A percentile compares a stretch with the other conserved stretches of the same genome.
These are phyloP conservation scores for Tricholoma hemisulphureum DNA, from an alignment of 768 basidiomycete genomes.

Conservation along the genomic window DNA sequence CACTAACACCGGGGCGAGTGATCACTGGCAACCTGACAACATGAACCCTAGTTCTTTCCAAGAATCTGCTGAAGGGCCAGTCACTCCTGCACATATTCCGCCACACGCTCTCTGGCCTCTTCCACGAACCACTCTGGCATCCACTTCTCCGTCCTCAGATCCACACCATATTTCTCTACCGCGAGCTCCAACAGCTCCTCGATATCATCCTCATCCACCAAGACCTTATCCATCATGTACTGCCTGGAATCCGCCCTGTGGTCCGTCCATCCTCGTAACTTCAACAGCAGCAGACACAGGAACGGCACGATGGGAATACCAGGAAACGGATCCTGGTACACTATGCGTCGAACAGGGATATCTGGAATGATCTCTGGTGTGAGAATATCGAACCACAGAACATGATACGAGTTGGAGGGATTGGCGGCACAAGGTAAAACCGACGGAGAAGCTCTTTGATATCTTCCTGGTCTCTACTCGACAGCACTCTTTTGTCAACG, in stretches of 20 bases:
- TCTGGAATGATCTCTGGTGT: slow-evolving; percentile 34
- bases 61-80: not conserved
- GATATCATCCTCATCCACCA: slow-evolving; percentile 42
- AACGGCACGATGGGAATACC: slow-evolving; percentile 40
- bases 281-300: slow-evolving; percentile 37
- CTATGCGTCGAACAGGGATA: slow-evolving; percentile 24
- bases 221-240: slow-evolving; percentile 37
- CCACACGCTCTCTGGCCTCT: slow-evolving; percentile 24
- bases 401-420: slow-evolving; percentile 38
- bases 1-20: too few species aligned
- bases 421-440: slow-evolving; percentile 39
- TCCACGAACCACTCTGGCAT: slow-evolving; percentile 28
- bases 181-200: slow-evolving; percentile 39
- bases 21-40: too few species aligned
- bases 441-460: slow-evolving; percentile 39
- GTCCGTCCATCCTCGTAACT: slow-evolving; percentile 43
- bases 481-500: slow-evolving; percentile 45
- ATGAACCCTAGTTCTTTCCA: slow-evolving; percentile 16
- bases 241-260: slow-evolving; percentile 30
- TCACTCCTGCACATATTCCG: slow-evolving; percentile 17
- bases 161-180: slow-evolving; percentile 19
- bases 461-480: slow-evolving; percentile 30
- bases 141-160: slow-evolving; percentile 26
- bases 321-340: slow-evolving; percentile 15
- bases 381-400: slow-evolving; percentile 44